Evolutionary conservation across 495 filamentous ascomycete species (phyloP).

Genomic region (Aspergillus asperescens): DNA sequence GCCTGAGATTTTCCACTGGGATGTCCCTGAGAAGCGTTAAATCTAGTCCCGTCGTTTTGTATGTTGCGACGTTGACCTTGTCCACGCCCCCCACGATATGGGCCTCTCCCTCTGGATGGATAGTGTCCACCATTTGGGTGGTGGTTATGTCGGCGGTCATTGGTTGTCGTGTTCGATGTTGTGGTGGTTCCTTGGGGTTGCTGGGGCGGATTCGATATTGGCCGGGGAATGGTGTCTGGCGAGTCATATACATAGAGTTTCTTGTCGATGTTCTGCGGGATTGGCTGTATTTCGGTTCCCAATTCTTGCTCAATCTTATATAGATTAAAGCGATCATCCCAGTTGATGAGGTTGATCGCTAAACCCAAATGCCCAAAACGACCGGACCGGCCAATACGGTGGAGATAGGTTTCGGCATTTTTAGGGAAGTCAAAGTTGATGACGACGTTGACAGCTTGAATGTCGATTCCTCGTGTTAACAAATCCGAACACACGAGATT

Average conservation of each 20-base stretch:
- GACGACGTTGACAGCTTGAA: constrained; percentile 98
- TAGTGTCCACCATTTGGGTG: constrained; percentile 37
- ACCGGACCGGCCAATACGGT: constrained; percentile 95
- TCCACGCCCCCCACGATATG: constrained; percentile 42
- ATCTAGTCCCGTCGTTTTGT: constrained; percentile 30
- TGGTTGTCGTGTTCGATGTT: constrained; percentile 21
- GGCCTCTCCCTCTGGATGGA: constrained; percentile 34
- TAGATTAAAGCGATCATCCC: constrained; percentile 97
- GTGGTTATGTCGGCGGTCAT: constrained; percentile 37
- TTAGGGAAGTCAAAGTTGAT: constrained; percentile 99
- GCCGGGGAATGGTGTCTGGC: constrained; percentile 87
- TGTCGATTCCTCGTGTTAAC: constrained; percentile 97
- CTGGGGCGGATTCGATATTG: constrained; percentile 48
- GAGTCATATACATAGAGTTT: constrained; percentile 97
- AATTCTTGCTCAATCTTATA: constrained; percentile 98
- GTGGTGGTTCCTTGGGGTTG: constrained; percentile 23
- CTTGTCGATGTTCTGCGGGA: constrained; percentile 92
- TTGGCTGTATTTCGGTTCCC: constrained; percentile 94
- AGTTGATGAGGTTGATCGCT: constrained; percentile 98
- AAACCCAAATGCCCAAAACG: constrained; percentile 95
- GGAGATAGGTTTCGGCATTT: constrained; percentile 98
- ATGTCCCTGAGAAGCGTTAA: constrained; percentile 25
- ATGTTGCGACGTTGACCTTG: constrained; percentile 42
- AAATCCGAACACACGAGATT: constrained; percentile 98
- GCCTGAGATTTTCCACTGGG: constrained; percentile 31